These are phyloP conservation scores for Alternaria alternata DNA, from an alignment of 2,329 filamentous ascomycete species.

Conservation along the genomic window DNA sequence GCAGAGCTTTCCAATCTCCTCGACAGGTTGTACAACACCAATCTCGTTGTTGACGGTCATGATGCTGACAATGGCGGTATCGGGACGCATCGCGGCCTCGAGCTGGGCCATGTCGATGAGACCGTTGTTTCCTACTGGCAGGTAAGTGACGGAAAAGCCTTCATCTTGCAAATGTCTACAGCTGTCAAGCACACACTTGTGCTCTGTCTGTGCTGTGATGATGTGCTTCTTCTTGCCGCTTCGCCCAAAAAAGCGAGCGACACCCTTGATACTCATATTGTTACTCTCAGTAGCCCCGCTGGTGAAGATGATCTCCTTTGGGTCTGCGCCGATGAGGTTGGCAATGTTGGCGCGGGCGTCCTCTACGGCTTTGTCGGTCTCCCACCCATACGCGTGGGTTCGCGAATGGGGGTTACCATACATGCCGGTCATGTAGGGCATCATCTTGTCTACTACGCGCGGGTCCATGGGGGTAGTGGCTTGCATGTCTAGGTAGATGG, in stretches of 20 bases:
- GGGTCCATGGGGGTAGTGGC: constrained; percentile 95
- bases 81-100: constrained; percentile 86
- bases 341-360: constrained; percentile 85
- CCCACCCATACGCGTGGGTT: constrained; percentile 98
- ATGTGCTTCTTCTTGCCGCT: constrained; percentile 98
- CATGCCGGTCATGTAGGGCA: constrained; percentile 89
- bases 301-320: constrained; percentile 99
- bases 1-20: constrained; percentile 92
- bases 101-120: constrained; percentile 84
- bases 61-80: constrained; percentile 91
- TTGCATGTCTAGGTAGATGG: constrained; percentile 98
- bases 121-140: constrained; percentile 88
- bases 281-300: constrained; percentile 98
- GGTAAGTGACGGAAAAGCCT: constrained; percentile 95
- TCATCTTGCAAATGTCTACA: constrained; percentile 97
- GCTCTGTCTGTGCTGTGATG: constrained; percentile 95
- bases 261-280: constrained; percentile 99
- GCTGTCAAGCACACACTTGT: constrained; percentile 98
- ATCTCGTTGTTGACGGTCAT: constrained; percentile 99
- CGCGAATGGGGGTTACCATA: constrained; percentile 98
- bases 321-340: constrained; percentile 86
- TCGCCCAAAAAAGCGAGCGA: constrained; percentile 92
- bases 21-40: constrained; percentile 95
- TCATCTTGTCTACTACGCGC: constrained; percentile 93
- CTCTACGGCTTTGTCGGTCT: constrained; percentile 93